Percentiles rank a stretch among this genome's conserved stretches.
These are phyloP conservation scores for Blepharisma stoltei DNA, from an alignment of 73 alveolate genomes.

Conservation along the genomic window DNA sequence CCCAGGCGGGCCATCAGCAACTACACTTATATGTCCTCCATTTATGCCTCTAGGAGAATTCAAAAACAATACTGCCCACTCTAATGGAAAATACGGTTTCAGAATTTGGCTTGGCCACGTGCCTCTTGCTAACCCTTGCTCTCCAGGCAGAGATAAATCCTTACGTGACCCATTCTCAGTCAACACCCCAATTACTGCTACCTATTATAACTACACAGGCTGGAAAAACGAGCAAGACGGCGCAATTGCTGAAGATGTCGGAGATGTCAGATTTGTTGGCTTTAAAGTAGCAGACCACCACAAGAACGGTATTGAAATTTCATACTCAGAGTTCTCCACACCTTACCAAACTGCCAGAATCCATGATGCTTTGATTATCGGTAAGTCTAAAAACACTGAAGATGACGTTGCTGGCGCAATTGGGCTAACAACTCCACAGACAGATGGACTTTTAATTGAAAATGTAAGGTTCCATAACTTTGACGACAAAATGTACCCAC, in stretches of 20 bases:
- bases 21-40: conserved; percentile 69
- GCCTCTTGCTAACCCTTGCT: conserved; percentile 1
- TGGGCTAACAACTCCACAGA: conserved; percentile 21
- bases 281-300: conserved; percentile 50
- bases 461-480: neutral
- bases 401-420: neutral
- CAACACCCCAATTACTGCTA: conserved; percentile 42
- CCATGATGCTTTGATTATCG: conserved; percentile 10
- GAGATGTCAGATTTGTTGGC: conserved; percentile 49
- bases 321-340: neutral
- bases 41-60: conserved; percentile 64
- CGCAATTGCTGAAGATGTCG: conserved; percentile 50
- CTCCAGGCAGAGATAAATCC: neutral
- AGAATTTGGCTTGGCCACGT: neutral
- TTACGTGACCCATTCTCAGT: neutral
- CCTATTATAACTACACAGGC: conserved; percentile 41
- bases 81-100: neutral
- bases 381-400: neutral
- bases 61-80: conserved; percentile 77
- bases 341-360: conserved; percentile 15
- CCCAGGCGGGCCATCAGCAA: conserved; percentile 74
- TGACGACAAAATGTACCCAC: neutral
- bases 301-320: conserved; percentile 47
- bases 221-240: conserved; percentile 50
- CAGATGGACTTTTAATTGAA: conserved; percentile 14